These are phyloP conservation scores for Stagonosporopsis cucurbitacearum DNA, from an alignment of 2,329 filamentous ascomycete genomes.

Conservation along the genomic window DNA sequence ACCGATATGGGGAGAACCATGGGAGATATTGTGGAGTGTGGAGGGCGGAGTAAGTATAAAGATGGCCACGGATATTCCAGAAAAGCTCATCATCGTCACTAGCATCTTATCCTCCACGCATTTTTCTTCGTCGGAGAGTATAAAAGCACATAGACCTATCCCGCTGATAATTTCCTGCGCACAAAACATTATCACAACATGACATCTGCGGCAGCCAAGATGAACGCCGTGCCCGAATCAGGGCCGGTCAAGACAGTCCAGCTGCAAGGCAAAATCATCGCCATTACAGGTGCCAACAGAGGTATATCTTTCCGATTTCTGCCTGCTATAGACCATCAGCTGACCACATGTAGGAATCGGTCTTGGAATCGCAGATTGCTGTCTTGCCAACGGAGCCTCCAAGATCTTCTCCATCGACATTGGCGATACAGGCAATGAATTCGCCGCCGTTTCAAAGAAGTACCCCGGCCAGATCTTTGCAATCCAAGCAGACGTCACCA, in stretches of 20 bases:
- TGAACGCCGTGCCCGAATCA: constrained; percentile 15
- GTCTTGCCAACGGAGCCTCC: constrained; percentile 54
- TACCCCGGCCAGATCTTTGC: constrained; percentile 53
- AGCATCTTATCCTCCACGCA: background rate
- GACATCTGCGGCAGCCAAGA: constrained; percentile 23
- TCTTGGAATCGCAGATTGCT: constrained; percentile 57
- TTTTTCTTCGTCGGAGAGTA: background rate
- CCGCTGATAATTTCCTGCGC: no score
- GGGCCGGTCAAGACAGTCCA: constrained; percentile 34
- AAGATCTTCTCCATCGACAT: constrained; percentile 58
- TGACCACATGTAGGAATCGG: constrained; percentile 46
- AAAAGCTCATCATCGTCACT: background rate
- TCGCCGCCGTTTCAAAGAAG: constrained; percentile 46
- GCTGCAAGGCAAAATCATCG: constrained; percentile 37
- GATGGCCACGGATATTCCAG: background rate
- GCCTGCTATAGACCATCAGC: background rate
- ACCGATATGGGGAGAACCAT: constrained; percentile 8
- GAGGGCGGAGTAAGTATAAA: constrained; percentile 3
- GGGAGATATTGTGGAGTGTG: constrained; percentile 6
- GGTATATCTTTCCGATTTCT: constrained; percentile 3
- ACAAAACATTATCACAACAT: constrained; percentile 6
- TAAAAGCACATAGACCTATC: background rate
- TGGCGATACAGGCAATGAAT: constrained; percentile 52
- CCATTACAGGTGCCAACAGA: constrained; percentile 41
- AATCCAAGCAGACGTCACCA: constrained; percentile 56